Percentiles rank a stretch among this genome's conserved stretches.
These are phyloP conservation scores for Xylaria sp. DNA, from an alignment of 495 filamentous ascomycete species.

Conservation along the genomic window DNA sequence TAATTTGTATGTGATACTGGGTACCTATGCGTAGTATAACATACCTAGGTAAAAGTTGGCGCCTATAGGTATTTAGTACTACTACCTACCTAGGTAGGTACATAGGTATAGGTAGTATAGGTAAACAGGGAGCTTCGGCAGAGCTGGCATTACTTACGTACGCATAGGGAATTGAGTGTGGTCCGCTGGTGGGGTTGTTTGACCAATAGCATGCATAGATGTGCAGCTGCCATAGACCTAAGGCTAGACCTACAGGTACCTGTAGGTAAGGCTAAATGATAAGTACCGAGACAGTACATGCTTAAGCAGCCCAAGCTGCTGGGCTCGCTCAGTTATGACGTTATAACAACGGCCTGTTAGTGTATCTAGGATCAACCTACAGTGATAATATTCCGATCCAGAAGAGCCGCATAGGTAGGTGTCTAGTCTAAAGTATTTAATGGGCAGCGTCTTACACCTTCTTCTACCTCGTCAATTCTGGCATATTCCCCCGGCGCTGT, in stretches of 20 bases:
- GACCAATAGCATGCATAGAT: neutral
- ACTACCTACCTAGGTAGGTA: too few relatives aligned
- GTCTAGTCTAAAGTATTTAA: neutral
- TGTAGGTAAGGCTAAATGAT: neutral
- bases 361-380: neutral
- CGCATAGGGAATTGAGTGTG: too few relatives aligned
- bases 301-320: neutral
- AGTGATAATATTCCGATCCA: neutral
- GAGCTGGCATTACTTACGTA: neutral
- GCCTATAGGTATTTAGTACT: neutral
- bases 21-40: too few relatives aligned
- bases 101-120: too few relatives aligned
- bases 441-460: neutral
- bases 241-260: neutral
- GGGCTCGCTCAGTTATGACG: conserved; percentile 19
- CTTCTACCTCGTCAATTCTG: neutral
- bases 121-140: neutral
- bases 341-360: conserved; percentile 5
- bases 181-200: conserved; percentile 3
- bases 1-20: neutral
- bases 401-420: neutral
- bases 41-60: neutral
- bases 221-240: neutral
- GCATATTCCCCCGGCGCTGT: neutral
- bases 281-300: neutral